Evolutionary conservation across 2,329 filamentous ascomycete species (phyloP), one percentile per base, ranked within the genome.

Genomic region (Thermothelomyces thermophilus): DNA sequence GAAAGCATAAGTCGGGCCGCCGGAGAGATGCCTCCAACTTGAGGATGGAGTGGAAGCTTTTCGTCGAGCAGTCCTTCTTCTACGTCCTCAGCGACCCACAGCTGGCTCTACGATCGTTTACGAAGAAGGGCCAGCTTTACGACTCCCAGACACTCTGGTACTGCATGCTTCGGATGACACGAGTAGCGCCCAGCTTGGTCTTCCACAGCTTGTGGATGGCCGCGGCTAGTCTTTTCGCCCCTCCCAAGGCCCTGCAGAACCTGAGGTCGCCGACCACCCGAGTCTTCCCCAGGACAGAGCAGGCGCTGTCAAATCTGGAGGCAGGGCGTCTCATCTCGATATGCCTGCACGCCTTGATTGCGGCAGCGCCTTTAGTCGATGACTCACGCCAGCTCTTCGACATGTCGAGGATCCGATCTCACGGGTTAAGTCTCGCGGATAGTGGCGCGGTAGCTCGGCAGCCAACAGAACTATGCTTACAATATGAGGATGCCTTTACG

Each of bases 131-230:
- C 10, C 70, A 73, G 39, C 62, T 80, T 1, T 73, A 79, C 48
- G 79, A 84, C 62, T 82, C 80, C 1, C 78, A 80, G 45, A 78
- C 74, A 13, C 66, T 82, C 1, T 84, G 77, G 79, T 83, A 81
- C 60, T 79, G 76, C 58, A 80, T 82, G 72, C 65, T 82, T 48
- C 75, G 76, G 49, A 66, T 84, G 63, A 80, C 76, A 5, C 71
- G 78, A 42, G 72, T 75, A 36, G 73, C 75, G 14, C 77, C 80
- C 4, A 77, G 69, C 41, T 62, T 84, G 17, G 79, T 84, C 2
- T 76, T 83, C 45, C 77, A 84, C 60, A 82, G 79, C 58, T 68
- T 86, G 5, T 86, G 83, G 83, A 70, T 79, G 55, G 78, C 79
- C 5, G 71, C 80, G 1, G 75, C 73, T 7, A 72, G 72, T 41